Evolutionary conservation across 2,329 filamentous ascomycete species (phyloP), one percentile per base, ranked within the genome.

Genomic region (Nemania sp.): DNA sequence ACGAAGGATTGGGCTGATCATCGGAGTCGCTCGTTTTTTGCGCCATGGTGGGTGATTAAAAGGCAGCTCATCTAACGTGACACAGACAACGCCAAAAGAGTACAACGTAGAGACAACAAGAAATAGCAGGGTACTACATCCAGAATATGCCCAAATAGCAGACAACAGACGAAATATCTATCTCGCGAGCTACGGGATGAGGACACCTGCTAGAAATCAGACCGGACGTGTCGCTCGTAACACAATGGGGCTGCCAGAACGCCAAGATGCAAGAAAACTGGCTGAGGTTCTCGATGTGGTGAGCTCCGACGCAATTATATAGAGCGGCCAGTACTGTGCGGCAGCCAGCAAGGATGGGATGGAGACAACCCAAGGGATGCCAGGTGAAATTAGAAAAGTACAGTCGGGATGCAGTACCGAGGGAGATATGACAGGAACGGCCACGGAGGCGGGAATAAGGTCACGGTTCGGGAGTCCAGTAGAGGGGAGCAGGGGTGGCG

Each of bases 1-100:
- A 73, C 67, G 71, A 69, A 70, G 72, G 68, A 71, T 73, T 73
- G 66, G 72, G 66, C 64, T 72, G 71, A 68, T 73, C 72, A 69
- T 71, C 70, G 67, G 71, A 62, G 62, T 71, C 69, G 71, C 68
- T 71, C 57, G 71, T 69, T 67, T 72, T 74, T 65, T 71, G 73
- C 68, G 72, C 71, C 72, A 74, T 74, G 66, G 66, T 71, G 68
- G 70, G 68, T 62, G 68, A 72, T 70, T 68, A 72, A 34, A 71
- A 68, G 71, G 71, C 72, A 72, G 70, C 72, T 65, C 69, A 72
- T 70, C 59, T 67, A 74, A 69, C 55, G 68, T 69, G 61, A 70
- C 69, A 73, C 68, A 65, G 65, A 57, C 65, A 68, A 71, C 69
- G 66, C 72, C 71, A 67, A 68, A 66, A 68, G 65, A 59, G 62